These are phyloP conservation scores for Lactifluus piperatus DNA, from an alignment of 768 basidiomycete species.

Conservation along the genomic window DNA sequence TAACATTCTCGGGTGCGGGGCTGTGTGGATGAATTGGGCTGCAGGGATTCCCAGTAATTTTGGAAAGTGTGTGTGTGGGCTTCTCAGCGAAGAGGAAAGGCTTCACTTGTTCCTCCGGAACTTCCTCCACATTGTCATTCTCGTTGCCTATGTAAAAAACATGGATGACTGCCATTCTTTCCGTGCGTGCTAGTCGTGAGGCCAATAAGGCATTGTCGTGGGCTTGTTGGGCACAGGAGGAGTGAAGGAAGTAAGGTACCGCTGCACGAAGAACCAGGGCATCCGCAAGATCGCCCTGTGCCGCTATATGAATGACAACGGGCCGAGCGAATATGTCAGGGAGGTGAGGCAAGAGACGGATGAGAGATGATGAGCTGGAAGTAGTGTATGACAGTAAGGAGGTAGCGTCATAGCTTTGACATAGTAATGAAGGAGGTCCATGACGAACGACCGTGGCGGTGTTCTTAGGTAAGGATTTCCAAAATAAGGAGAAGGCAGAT, in stretches of 20 bases:
- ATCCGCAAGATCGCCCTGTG: constrained; percentile 59
- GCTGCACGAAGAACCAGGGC: constrained; percentile 69
- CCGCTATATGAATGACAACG: constrained; percentile 64
- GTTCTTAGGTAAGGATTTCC: constrained; percentile 27
- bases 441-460: constrained; percentile 42
- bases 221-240: constrained; percentile 67
- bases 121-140: constrained; percentile 37
- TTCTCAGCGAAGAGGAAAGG: constrained; percentile 50
- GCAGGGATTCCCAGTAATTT: neutral
- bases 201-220: constrained; percentile 88
- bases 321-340: constrained; percentile 55
- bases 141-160: constrained; percentile 50
- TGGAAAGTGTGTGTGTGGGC: constrained; percentile 21
- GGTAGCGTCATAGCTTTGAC: constrained; percentile 27
- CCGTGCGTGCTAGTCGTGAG: constrained; percentile 61
- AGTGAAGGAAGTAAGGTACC: constrained; percentile 76
- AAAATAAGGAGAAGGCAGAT: constrained; percentile 36
- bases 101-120: constrained; percentile 49
- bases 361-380: constrained; percentile 40
- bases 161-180: constrained; percentile 77
- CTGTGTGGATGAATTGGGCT: neutral
- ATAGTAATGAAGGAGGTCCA: constrained; percentile 49
- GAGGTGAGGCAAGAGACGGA: constrained; percentile 60
- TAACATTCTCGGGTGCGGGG: constrained; percentile 18
- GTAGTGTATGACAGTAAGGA: constrained; percentile 53